phyloP scores from a whole-genome alignment of 2,329 filamentous ascomycete genomes.

The Botrytis porri region DNA sequence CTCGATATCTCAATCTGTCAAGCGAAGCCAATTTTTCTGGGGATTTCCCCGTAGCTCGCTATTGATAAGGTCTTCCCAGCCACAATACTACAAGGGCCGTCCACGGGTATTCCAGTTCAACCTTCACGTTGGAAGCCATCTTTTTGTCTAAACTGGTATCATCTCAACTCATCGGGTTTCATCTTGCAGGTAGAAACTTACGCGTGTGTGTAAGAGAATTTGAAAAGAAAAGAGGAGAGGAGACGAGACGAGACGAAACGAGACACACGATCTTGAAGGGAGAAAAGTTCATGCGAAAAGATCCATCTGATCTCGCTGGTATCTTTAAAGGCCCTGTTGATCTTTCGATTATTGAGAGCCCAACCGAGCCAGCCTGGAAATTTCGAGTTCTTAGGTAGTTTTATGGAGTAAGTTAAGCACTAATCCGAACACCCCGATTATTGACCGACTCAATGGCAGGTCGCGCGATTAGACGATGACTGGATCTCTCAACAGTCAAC shows the following conservation, averaged over 20 bases:
- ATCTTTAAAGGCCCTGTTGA: not conserved
- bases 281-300: not conserved
- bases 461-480: not conserved
- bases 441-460: not conserved
- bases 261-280: not conserved
- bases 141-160: not conserved
- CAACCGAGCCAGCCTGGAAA: not conserved
- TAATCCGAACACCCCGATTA: not conserved
- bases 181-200: not conserved
- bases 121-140: not conserved
- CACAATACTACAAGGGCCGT: not conserved
- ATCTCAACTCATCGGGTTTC: not conserved
- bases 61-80: not conserved
- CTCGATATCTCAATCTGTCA: not conserved
- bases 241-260: not conserved
- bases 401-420: no score
- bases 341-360: not conserved
- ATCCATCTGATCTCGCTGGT: not conserved
- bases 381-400: no score
- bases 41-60: not conserved
- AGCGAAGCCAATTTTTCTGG: not conserved
- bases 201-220: not conserved
- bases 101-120: not conserved
- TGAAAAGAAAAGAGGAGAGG: not conserved
- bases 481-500: not conserved